Conservation (phyloP, 768 basidiomycete species). For the Daedaleopsis nitida region DNA sequence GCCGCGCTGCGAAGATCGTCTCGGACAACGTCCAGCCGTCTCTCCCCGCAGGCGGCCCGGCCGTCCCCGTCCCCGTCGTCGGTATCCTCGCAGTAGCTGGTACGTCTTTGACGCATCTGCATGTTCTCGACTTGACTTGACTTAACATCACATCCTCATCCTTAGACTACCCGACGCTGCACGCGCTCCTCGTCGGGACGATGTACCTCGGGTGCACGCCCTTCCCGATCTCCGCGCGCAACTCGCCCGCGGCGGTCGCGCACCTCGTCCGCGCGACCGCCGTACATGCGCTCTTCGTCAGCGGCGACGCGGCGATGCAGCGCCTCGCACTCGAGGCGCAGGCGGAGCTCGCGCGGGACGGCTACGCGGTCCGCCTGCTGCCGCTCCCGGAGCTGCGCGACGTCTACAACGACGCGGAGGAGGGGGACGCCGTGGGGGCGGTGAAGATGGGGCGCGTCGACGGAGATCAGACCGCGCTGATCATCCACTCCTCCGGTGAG, state of each 20-base stretch:
- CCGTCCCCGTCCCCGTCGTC: conserved; percentile 20
- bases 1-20: conserved; percentile 26
- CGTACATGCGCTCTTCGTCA: conserved; percentile 24
- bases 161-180: conserved; percentile 27
- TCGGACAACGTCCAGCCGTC: background rate
- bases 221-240: conserved; percentile 29
- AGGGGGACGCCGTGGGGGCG: background rate
- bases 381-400: conserved; percentile 23
- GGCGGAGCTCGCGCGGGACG: conserved; percentile 10
- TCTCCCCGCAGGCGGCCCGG: background rate
- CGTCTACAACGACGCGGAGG: conserved; percentile 10
- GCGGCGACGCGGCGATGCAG: conserved; percentile 18
- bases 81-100: conserved; percentile 24
- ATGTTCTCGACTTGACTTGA: background rate
- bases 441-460: conserved; percentile 1
- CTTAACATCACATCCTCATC: background rate
- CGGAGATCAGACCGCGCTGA: background rate
- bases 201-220: conserved; percentile 20
- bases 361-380: conserved; percentile 3
- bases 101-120: background rate
- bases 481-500: conserved; percentile 23
- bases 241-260: conserved; percentile 30
- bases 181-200: conserved; percentile 16
- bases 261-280: conserved; percentile 31
- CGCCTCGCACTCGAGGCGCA: conserved; percentile 21